A percentile compares a stretch with the other conserved stretches of the same genome.
Evolutionary conservation across 192 early-diverging fungal genomes (phyloP).

Genomic region (Entophlyctis helioformis): DNA sequence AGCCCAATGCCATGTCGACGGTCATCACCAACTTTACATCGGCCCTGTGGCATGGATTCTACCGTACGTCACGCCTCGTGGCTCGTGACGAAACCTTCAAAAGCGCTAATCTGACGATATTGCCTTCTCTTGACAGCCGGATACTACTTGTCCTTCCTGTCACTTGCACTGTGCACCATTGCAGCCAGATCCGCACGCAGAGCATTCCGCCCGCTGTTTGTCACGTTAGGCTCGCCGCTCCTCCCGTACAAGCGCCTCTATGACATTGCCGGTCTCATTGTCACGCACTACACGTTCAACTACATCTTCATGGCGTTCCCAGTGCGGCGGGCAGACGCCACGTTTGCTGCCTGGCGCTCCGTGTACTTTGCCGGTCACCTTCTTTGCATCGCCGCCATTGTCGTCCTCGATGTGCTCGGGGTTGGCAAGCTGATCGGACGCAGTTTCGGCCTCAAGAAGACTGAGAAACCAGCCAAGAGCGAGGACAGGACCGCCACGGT

Average conservation of each 20-base stretch:
- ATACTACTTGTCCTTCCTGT: constrained; percentile 47
- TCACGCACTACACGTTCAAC: constrained; percentile 16
- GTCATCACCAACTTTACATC: constrained; percentile 69
- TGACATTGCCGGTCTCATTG: constrained; percentile 31
- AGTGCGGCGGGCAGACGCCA: constrained; percentile 9
- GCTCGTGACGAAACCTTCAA: too few relatives aligned
- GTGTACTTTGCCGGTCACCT: constrained; percentile 9
- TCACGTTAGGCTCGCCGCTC: constrained; percentile 19
- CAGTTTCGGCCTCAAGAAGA: too few relatives aligned
- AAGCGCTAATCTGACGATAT: too few relatives aligned
- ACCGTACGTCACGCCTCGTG: too few relatives aligned
- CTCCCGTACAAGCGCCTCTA: constrained; percentile 42
- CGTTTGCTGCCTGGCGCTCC: constrained; percentile 7
- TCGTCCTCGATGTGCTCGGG: too few relatives aligned
- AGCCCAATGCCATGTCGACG: constrained; percentile 44
- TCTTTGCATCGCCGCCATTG: too few relatives aligned
- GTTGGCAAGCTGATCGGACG: too few relatives aligned
- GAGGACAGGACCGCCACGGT: too few relatives aligned
- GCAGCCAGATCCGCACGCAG: constrained; percentile 46
- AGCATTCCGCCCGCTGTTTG: constrained; percentile 47
- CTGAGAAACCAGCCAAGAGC: too few relatives aligned
- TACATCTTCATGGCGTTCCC: constrained; percentile 24
- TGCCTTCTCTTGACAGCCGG: too few relatives aligned
- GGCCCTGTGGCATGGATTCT: constrained; percentile 95
- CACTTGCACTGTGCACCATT: constrained; percentile 44